Percentiles rank a stretch among this genome's conserved stretches.
phyloP scores from a whole-genome alignment of 371 early-diverging fungal species.

The Capillidium heterosporum region DNA sequence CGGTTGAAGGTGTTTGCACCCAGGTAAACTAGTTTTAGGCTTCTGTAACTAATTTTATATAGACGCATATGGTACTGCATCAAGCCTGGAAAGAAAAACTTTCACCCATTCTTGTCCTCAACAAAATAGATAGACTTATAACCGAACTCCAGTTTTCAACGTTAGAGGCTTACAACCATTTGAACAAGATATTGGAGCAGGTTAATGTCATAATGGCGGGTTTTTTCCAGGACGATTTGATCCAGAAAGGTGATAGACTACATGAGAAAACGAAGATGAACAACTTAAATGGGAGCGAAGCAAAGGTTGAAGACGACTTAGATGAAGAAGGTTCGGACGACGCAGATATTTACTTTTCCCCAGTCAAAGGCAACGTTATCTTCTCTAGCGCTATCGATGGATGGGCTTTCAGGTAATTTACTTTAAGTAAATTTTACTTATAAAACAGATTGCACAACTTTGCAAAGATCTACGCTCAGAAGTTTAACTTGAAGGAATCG shows the following conservation, averaged over 20 bases:
- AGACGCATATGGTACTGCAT: conserved; percentile 85
- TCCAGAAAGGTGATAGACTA: conserved; percentile 69
- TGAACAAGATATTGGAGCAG: conserved; percentile 84
- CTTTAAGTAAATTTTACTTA: background rate
- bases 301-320: background rate
- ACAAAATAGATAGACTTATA: conserved; percentile 96
- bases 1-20: conserved; percentile 96
- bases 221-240: conserved; percentile 70
- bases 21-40: conserved; percentile 33
- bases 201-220: conserved; percentile 90
- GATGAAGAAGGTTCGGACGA: conserved; percentile 68
- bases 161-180: conserved; percentile 72
- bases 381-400: conserved; percentile 93
- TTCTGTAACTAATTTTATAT: background rate
- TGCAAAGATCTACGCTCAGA: conserved; percentile 73
- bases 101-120: conserved; percentile 84
- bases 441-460: conserved; percentile 61
- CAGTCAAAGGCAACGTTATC: conserved; percentile 87
- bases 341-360: conserved; percentile 83
- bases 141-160: conserved; percentile 85
- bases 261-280: conserved; percentile 36
- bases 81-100: conserved; percentile 89
- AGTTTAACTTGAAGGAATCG: conserved; percentile 68
- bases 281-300: background rate
- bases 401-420: conserved; percentile 80